Evolutionary conservation across 2,329 filamentous ascomycete species (phyloP), one percentile per base, ranked within the genome.

Genomic region (Talaromyces sp.): DNA sequence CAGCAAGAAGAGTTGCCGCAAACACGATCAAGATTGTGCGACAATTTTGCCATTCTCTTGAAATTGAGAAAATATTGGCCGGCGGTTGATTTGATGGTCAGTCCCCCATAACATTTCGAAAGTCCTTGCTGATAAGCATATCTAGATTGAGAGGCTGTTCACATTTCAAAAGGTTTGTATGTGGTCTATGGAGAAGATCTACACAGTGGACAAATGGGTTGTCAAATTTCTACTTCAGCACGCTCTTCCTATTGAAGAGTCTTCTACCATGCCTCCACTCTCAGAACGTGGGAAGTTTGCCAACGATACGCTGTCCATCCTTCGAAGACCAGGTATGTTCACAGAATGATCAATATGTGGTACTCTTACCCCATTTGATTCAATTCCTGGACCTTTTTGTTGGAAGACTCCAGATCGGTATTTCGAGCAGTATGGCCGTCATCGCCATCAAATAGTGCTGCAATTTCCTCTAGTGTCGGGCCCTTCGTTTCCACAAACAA

Each of bases 401-500:
- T 25, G 45, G 45, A 47, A 13, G n/a, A 47, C 45, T 25, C 19
- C 45, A 47, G 5, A 47, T 47, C 45, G 10, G 3, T 2, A 47
- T 22, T 11, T 5, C n/a, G 19, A 10, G 10, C 10, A 47, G 11
- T 19, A 25, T 47, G 19, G 19, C 45, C 66, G 27, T 69, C 45
- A 15, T 47, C 11, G 19, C 45, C 67, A 47, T 69, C 68, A 36
- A 69, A 67, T 7, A 69, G 45, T 10, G 19, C 36, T 25, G 66
- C 67, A 63, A 69, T 69, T 27, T 73, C 70, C 68, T 78, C 75
- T 36, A 79, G 65, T 66, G 74, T 77, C 27, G 69, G 58, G 61
- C 77, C 67, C 69, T 77, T 65, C 5, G 75, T 78, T 69, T 79
- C 76, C 2, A 77, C 54, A 71, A 69, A 63, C 69, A 69, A 66